Evolutionary conservation across 139 green algal genomes (phyloP).

Genomic region (Micractinium conductrix): DNA sequence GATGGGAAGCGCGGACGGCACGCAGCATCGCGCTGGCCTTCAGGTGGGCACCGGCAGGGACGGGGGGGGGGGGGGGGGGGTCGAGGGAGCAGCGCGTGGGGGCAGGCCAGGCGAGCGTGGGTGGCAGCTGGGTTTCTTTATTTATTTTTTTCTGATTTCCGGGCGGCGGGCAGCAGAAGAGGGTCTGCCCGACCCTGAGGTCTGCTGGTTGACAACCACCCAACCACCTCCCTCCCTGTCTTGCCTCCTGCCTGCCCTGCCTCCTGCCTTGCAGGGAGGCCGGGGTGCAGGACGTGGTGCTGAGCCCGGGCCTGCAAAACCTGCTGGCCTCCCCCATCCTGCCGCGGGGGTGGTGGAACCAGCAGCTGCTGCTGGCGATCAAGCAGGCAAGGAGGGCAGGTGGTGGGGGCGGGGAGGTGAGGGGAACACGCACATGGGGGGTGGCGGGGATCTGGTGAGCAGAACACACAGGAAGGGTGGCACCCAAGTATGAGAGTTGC

Average conservation of each 20-base stretch:
- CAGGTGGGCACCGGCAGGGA: neutral
- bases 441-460: neutral
- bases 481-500: too few relatives aligned
- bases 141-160: too few relatives aligned
- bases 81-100: neutral
- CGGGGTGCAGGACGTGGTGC: constrained; percentile 41
- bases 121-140: too few relatives aligned
- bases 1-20: constrained; percentile 43
- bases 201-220: too few relatives aligned
- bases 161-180: too few relatives aligned
- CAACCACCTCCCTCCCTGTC: neutral
- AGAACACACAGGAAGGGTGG: neutral
- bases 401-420: neutral
- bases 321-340: constrained; percentile 54
- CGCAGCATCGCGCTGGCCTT: constrained; percentile 54
- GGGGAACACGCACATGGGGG: neutral
- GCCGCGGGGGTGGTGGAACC: constrained; percentile 50
- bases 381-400: constrained; percentile 34
- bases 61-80: neutral
- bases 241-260: neutral
- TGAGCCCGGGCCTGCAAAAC: constrained; percentile 38
- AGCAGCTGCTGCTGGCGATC: constrained; percentile 47
- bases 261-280: constrained; percentile 34
- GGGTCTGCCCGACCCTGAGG: too few relatives aligned
- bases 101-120: neutral